These are phyloP conservation scores for Talaromyces trachyspermus DNA, from an alignment of 495 filamentous ascomycete genomes.

Conservation along the genomic window DNA sequence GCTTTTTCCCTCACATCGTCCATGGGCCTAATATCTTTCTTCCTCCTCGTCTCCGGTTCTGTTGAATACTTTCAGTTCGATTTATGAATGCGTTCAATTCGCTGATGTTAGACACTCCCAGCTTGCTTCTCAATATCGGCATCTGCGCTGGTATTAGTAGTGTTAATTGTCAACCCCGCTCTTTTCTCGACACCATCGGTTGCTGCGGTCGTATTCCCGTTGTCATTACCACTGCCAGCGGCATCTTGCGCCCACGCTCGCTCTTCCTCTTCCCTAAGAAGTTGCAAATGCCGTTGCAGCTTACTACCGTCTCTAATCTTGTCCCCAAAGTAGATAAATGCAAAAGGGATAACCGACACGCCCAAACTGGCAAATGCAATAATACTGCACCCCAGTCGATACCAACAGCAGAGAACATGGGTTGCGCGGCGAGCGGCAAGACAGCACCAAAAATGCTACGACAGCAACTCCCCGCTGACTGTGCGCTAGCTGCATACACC, in stretches of 20 bases:
- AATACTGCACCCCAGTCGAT: slow-evolving; percentile 36
- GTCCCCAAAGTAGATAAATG: slow-evolving; percentile 30
- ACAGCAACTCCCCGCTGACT: slow-evolving; percentile 33
- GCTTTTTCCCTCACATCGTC: too few relatives aligned
- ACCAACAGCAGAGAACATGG: slow-evolving; percentile 34
- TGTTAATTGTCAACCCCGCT: too few relatives aligned
- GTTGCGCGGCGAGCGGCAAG: slow-evolving; percentile 32
- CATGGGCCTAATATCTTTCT: too few relatives aligned
- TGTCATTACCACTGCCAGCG: neutral
- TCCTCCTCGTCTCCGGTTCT: too few relatives aligned
- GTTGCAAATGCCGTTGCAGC: slow-evolving; percentile 33
- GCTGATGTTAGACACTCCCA: too few relatives aligned
- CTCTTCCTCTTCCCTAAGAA: slow-evolving; percentile 20
- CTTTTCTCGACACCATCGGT: too few relatives aligned
- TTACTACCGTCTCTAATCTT: slow-evolving; percentile 27
- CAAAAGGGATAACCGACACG: slow-evolving; percentile 29
- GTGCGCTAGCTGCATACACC: slow-evolving; percentile 33
- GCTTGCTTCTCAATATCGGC: too few relatives aligned
- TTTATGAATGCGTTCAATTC: too few relatives aligned
- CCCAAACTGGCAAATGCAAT: slow-evolving; percentile 32
- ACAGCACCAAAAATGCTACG: slow-evolving; percentile 35
- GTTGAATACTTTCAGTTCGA: too few relatives aligned
- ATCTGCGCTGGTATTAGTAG: too few relatives aligned
- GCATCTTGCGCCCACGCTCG: slow-evolving; percentile 1
- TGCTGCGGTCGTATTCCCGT: neutral